Evolutionary conservation across 345 rosid genomes (phyloP), one percentile per base, ranked within the genome.

Genomic region (Brassica incana): DNA sequence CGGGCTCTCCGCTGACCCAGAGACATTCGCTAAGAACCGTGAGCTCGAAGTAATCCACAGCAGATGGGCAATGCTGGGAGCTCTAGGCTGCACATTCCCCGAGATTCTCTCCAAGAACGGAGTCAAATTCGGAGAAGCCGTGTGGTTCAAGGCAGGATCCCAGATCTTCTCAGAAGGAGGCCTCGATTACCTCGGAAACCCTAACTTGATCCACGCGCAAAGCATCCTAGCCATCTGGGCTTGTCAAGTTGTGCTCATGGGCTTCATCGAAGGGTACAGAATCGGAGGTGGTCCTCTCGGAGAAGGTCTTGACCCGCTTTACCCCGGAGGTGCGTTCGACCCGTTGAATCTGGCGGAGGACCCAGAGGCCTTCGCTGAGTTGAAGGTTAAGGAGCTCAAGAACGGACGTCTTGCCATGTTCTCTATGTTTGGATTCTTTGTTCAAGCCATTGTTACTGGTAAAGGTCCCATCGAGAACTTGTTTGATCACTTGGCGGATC

Each of bases 211-310:
- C 78, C 99, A 95, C 29, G 97, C 97, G 29, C 97, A 92, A 88
- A 95, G 99, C 90, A 92, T 95, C 67, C 88, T 95, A 8, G 97
- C 99, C 29, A 95, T 95, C 62, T 92, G 97, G 98, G 98, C 95
- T 27, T 18, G 61, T 82, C 98, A 94, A 65, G 97, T 94, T 67
- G 97, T 94, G 80, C 97, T 95, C 76, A 92, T 92, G 97, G 97
- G 99, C 0, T 86, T 92, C 67, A 86, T 94, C 3, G 98, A 95
- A 83, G 99, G 99, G 2, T 95, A 95, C 94, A 84, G 97, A 77
- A 76, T 95, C 40, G 99, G 99, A 27, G 97, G 99, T 48, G 99
- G 99, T 11, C 99, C 99, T 2, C 91, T 92, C 0, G 97, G 97
- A 0, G 97, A 95, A 85, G 97, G 97, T 2, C 97, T 91, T 3